Evolutionary conservation across 2,329 filamentous ascomycete genomes (phyloP).

Genomic region (Clathrospora elynae): DNA sequence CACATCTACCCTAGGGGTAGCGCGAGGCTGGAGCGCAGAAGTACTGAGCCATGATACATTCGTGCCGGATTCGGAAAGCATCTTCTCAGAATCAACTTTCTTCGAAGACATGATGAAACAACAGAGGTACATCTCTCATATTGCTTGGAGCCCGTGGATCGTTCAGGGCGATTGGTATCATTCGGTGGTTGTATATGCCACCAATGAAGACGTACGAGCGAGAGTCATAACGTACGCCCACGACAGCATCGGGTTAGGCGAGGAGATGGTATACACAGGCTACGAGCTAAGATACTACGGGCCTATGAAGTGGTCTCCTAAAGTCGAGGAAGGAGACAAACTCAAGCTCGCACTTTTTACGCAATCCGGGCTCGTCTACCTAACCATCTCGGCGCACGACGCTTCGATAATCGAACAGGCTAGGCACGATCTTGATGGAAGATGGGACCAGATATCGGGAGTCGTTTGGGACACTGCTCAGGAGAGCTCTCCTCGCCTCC

Average conservation of each 20-base stretch:
- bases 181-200: slow-evolving; percentile 46
- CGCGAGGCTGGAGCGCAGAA: slow-evolving; percentile 35
- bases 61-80: slow-evolving; percentile 14
- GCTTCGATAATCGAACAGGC: slow-evolving; percentile 25
- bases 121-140: slow-evolving; percentile 41
- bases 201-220: slow-evolving; percentile 40
- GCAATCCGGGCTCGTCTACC: slow-evolving; percentile 29
- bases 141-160: slow-evolving; percentile 51
- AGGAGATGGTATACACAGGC: slow-evolving; percentile 32
- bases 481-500: slow-evolving; percentile 28
- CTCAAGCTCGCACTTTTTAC: slow-evolving; percentile 43
- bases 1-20: slow-evolving; percentile 35
- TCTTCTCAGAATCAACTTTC: slow-evolving; percentile 19
- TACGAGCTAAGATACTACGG: slow-evolving; percentile 33
- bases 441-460: slow-evolving; percentile 51
- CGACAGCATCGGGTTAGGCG: slow-evolving; percentile 22
- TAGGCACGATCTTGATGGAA: slow-evolving; percentile 46
- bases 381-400: slow-evolving; percentile 32
- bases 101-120: slow-evolving; percentile 42
- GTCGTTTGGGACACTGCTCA: slow-evolving; percentile 38
- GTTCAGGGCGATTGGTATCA: slow-evolving; percentile 16
- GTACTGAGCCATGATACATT: slow-evolving; percentile 36
- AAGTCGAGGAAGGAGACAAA: slow-evolving; percentile 15
- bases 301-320: slow-evolving; percentile 38
- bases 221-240: slow-evolving; percentile 26